A percentile compares a stretch with the other conserved stretches of the same genome.
phyloP scores from a whole-genome alignment of 257 asterid genomes.

The Nicotiana undulata region DNA sequence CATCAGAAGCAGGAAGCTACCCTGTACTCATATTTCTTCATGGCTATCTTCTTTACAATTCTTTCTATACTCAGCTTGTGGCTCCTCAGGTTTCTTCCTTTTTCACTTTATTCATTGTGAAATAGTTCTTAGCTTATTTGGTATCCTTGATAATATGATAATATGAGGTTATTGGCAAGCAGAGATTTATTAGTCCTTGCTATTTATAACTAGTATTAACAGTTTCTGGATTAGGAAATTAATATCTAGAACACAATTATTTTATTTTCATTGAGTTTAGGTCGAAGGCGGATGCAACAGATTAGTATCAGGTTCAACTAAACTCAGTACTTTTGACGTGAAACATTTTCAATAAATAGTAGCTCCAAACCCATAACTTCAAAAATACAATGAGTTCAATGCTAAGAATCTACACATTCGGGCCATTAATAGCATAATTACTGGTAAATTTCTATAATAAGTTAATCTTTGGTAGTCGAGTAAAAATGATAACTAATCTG shows the following conservation, averaged over 20 bases:
- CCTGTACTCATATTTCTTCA: conserved; percentile 71
- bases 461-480: neutral
- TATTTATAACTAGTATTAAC: neutral
- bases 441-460: neutral
- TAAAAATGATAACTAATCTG: neutral
- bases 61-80: conserved; percentile 78
- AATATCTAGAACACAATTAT: neutral
- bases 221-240: neutral
- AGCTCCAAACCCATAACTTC: no score
- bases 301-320: no score
- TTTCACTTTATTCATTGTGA: neutral
- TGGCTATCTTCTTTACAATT: conserved; percentile 74
- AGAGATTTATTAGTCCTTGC: neutral
- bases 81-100: conserved; percentile 68
- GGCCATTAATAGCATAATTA: neutral
- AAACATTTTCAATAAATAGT: no score
- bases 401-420: neutral
- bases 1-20: conserved; percentile 44
- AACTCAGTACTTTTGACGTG: no score
- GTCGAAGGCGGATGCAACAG: no score
- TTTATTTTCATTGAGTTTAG: neutral
- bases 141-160: no score
- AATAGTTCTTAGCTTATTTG: no score
- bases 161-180: neutral
- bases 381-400: no score